Evolutionary conservation across 73 alveolate genomes (phyloP).

Genomic region (Paramecium octaurelia): DNA sequence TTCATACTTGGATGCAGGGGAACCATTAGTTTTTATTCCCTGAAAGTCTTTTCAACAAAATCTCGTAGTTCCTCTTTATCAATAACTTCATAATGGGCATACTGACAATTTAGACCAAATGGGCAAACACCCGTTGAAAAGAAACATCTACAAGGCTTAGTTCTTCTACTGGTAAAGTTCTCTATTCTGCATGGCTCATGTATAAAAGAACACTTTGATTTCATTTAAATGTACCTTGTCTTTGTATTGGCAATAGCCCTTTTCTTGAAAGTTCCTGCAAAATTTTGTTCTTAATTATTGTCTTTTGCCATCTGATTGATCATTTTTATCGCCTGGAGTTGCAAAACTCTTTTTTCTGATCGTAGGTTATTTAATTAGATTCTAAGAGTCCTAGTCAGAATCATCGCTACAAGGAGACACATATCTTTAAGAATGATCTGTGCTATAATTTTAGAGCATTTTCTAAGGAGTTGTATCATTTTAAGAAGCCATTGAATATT

Average conservation of each 20-base stretch:
- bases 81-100: background rate
- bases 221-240: constrained; percentile 17
- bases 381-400: background rate
- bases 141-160: constrained; percentile 20
- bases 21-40: constrained; percentile 38
- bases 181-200: background rate
- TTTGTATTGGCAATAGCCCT: constrained; percentile 4
- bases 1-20: constrained; percentile 35
- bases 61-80: background rate
- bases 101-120: constrained; percentile 28
- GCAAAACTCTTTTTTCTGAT: background rate
- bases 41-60: background rate
- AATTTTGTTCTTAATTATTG: background rate
- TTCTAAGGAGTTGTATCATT: background rate
- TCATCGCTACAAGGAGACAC: background rate
- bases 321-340: background rate
- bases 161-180: background rate
- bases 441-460: background rate
- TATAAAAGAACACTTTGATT: constrained; percentile 3
- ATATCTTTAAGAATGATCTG: constrained; percentile 5
- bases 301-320: background rate
- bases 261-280: constrained; percentile 6
- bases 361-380: background rate
- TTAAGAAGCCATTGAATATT: background rate
- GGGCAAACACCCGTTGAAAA: constrained; percentile 22